Evolutionary conservation across 2,329 filamentous ascomycete species (phyloP).

Genomic region (Clonostachys chloroleuca): DNA sequence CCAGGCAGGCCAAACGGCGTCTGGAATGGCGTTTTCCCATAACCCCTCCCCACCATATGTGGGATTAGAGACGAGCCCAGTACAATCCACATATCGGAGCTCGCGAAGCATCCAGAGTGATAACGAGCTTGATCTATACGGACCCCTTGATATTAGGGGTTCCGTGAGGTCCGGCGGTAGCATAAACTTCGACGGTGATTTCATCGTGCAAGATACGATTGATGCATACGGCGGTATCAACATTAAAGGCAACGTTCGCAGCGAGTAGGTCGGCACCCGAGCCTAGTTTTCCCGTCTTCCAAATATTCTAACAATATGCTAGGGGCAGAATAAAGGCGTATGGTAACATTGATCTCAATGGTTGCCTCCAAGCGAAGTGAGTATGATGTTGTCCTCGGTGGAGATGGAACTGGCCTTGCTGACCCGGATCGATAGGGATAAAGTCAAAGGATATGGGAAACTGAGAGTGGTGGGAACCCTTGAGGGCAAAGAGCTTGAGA

Average conservation of each 20-base stretch:
- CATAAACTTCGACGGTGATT: slow-evolving; percentile 36
- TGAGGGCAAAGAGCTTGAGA: slow-evolving; percentile 36
- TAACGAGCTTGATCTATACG: slow-evolving; percentile 28
- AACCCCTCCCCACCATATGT: too few species aligned
- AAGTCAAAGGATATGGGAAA: slow-evolving; percentile 41
- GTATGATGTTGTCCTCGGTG: slow-evolving; percentile 4
- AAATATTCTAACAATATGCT: background rate
- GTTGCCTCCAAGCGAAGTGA: slow-evolving; percentile 30
- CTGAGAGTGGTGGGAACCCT: slow-evolving; percentile 35
- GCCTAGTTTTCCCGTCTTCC: background rate
- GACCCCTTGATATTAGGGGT: slow-evolving; percentile 40
- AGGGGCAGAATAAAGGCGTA: slow-evolving; percentile 40
- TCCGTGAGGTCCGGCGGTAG: slow-evolving; percentile 40
- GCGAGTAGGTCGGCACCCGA: slow-evolving; percentile 25
- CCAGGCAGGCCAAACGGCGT: slow-evolving; percentile 2
- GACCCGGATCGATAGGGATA: slow-evolving; percentile 21
- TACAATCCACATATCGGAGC: slow-evolving; percentile 12
- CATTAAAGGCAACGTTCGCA: slow-evolving; percentile 34
- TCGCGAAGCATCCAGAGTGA: slow-evolving; percentile 36
- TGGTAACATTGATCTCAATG: slow-evolving; percentile 36
- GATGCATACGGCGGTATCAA: slow-evolving; percentile 40
- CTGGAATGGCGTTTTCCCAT: background rate
- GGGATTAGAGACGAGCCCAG: too few species aligned
- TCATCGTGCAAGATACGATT: slow-evolving; percentile 35
- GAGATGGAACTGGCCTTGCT: background rate